Percentiles rank a stretch among this genome's conserved stretches.
Conservation (phyloP, 2,329 filamentous ascomycete genomes). For the Penicillium sp. region DNA sequence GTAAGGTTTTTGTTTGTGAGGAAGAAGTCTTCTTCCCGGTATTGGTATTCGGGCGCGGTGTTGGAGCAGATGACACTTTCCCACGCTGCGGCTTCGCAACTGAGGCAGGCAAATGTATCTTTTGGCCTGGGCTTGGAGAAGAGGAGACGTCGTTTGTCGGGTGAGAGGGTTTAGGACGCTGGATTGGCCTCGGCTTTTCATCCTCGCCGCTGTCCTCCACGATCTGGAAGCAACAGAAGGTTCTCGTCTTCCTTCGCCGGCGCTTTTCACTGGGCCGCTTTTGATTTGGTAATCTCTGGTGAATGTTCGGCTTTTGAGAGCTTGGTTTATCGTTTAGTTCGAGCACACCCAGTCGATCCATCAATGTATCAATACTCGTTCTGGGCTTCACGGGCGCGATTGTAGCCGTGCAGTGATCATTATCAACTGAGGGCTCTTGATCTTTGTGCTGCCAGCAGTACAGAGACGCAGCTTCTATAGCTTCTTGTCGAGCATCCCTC, state of each 20-base stretch:
- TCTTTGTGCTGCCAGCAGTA: conserved; percentile 97
- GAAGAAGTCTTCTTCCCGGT: conserved; percentile 22
- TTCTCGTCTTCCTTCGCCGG: conserved; percentile 21
- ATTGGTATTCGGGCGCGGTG: conserved; percentile 11
- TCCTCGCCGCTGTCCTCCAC: conserved; percentile 29
- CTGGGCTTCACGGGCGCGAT: conserved; percentile 56
- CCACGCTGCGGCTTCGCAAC: conserved; percentile 8
- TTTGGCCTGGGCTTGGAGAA: conserved; percentile 10
- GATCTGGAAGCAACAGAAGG: conserved; percentile 35
- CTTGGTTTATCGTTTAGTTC: conserved; percentile 51
- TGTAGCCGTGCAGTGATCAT: conserved; percentile 14
- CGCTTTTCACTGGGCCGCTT: conserved; percentile 15
- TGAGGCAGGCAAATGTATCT: not conserved
- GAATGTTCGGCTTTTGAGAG: conserved; percentile 6
- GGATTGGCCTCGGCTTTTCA: conserved; percentile 22
- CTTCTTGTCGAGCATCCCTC: conserved; percentile 21
- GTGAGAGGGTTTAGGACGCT: conserved; percentile 13
- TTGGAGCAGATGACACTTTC: conserved; percentile 9
- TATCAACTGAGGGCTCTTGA: conserved; percentile 56
- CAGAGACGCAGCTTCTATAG: conserved; percentile 41
- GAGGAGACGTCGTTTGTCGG: conserved; percentile 7
- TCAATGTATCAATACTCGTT: conserved; percentile 81
- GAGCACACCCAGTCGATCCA: conserved; percentile 72
- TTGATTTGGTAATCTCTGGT: conserved; percentile 7
- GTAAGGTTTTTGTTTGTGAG: conserved; percentile 46